Percentiles rank a stretch among this genome's conserved stretches.
Evolutionary conservation across 805 yeast species (phyloP).

Genomic region (Candida khao-thaluensis): DNA sequence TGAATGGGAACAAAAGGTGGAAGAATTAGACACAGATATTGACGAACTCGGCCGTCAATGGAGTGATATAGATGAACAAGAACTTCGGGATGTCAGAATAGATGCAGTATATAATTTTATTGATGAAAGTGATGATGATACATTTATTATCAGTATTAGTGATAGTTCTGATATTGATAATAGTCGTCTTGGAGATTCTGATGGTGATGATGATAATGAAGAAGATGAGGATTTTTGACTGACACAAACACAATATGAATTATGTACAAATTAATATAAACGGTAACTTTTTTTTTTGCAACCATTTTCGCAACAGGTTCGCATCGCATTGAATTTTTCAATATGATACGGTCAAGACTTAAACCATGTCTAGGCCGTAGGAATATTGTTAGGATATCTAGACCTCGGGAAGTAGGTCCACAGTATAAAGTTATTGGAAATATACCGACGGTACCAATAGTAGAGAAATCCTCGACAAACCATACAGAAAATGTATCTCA

Average conservation of each 20-base stretch:
- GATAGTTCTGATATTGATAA: slow-evolving; percentile 9
- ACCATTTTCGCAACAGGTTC: slow-evolving; percentile 1
- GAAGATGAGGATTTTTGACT: no score
- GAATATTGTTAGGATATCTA: slow-evolving; percentile 1
- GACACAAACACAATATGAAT: no score
- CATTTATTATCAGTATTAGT: slow-evolving; percentile 15
- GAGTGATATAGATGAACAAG: slow-evolving; percentile 10
- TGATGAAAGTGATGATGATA: slow-evolving; percentile 21
- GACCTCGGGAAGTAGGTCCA: no score
- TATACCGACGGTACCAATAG: no score
- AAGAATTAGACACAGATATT: slow-evolving; percentile 20
- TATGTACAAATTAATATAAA: no score
- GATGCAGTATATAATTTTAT: slow-evolving; percentile 15
- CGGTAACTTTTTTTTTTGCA: no score
- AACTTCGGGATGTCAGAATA: slow-evolving; percentile 15
- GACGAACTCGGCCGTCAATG: slow-evolving; percentile 18
- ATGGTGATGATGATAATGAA: slow-evolving; percentile 10
- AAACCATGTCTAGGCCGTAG: neutral
- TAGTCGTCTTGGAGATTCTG: slow-evolving; percentile 7
- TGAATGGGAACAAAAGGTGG: slow-evolving; percentile 21
- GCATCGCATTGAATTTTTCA: slow-evolving; percentile 2
- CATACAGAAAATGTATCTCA: no score
- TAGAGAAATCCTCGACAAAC: no score
- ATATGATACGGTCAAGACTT: neutral
- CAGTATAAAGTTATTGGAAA: no score